Evolutionary conservation across 768 basidiomycete species (phyloP), one percentile per base, ranked within the genome.

Genomic region (Baorangia bicolor): DNA sequence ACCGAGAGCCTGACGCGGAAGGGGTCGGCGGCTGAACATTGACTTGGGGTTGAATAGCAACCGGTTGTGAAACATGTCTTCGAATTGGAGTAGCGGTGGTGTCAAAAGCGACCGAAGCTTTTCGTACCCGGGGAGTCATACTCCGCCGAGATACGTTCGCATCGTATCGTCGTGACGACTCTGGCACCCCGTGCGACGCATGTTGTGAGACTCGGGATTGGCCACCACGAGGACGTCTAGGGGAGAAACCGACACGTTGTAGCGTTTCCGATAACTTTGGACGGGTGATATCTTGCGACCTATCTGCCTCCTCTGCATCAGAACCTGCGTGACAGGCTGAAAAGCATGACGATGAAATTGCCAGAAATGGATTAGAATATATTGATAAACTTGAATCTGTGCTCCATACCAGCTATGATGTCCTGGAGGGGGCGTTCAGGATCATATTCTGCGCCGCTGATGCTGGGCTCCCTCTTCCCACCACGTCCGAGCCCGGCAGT

Each of bases 401-500:
- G n/a, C 8, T 10, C 27, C 20, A 81, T 83, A 50, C 82, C 82
- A 28, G 81, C 83, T 50, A 92, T 81, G 68, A 93, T 88, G 25
- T 83, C 81, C 57, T 87, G 80, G 31, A 93, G 69, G 1, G 89
- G 88, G 21, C 92, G 77, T 33, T 94, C 91, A 4, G 92, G 91
- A 68, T 94, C 92, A 58, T 90, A 94, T 66, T 94, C 92, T 39
- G 87, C 87, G 37, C 86, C 89, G 68, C 86, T 89, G 49, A 88
- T 65, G 62, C 84, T 79, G 18, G 75, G 67, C 61, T 89, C 86
- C 55, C 85, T 74, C 44, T 78, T 75, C 20, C 69, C 70, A 40
- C 59, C 57, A 4, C 84, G 77, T 2, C 77, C 78, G 11, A 96
- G 79, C 1, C 94, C 94, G 4, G 92, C 91, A 49, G 82, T 89